phyloP scores from a whole-genome alignment of 2,329 filamentous ascomycete species.

The Alternaria panax region DNA sequence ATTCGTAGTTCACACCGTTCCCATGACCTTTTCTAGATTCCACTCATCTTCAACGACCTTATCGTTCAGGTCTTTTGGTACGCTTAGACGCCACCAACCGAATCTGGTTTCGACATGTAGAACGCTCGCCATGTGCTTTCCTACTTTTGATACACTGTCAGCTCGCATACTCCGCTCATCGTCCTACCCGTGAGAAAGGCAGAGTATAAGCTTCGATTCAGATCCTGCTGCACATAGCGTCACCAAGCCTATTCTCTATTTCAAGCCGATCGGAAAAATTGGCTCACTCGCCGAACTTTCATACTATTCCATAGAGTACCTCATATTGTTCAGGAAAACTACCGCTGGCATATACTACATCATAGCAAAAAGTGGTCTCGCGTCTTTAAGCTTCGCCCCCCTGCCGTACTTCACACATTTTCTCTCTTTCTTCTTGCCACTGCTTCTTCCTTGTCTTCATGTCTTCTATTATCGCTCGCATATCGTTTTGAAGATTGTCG shows the following conservation, averaged over 20 bases:
- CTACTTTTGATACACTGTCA: neutral
- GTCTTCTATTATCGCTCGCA: constrained; percentile 9
- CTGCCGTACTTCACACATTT: neutral
- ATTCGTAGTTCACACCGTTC: neutral
- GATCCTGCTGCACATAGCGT: neutral
- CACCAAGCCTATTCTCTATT: neutral
- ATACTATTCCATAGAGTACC: neutral
- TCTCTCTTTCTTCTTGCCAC: constrained; percentile 14
- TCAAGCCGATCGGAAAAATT: neutral
- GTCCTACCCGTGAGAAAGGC: neutral
- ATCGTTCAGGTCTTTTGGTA: neutral
- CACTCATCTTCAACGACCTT: neutral
- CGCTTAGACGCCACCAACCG: neutral
- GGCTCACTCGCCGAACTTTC: neutral
- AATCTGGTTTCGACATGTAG: neutral
- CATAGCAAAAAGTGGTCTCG: neutral
- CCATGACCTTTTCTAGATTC: neutral
- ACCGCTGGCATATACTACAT: neutral
- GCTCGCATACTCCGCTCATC: neutral
- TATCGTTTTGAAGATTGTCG: constrained; percentile 8
- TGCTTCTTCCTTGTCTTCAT: constrained; percentile 9
- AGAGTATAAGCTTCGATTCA: neutral
- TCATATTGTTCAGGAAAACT: neutral
- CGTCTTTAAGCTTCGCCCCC: neutral
- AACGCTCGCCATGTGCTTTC: neutral